Base-by-base conservation (phyloP, 129 eudicot species). In the Cynara cardunculus region DNA sequence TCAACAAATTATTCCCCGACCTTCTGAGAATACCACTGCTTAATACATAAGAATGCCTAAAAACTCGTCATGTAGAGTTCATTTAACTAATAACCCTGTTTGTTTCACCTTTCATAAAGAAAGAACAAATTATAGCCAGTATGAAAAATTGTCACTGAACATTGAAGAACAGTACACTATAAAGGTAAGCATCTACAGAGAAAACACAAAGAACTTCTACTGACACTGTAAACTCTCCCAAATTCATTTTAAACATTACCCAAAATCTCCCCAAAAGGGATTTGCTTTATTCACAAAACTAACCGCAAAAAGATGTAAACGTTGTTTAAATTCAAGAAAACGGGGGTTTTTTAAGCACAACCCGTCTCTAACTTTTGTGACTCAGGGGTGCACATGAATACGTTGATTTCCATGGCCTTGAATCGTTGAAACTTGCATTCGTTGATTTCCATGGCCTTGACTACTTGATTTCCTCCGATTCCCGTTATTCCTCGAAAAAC, bases 401-500 rank as follows among this genome's bases (percentile, higher is more conserved):
- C 73, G 32, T 71, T 70, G 82, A 70, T 46, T 71, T 34, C 86
- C 82, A 59, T 59, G 46, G 18, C 56, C 41, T 70, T 76, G 78
- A 35, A 69, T 13, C 24, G 49, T 35, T 64, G 84, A 73, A 73
- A 72, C 49, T 21, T 81, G 69, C 74, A 21, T 65, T 26, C 72
- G 74, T 64, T 81, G 80, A 44, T 19, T 74, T 66, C 78, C 74
- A 62, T 81, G 24, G n/a, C 35, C 26, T 65, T 64, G 74, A 73
- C 74, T 59, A 1, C 5, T 71, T 56, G 81, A 41, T 49, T 49
- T 82, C 34, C 77, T 82, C 71, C 83, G 73, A 28, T 61, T 75
- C 67, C 81, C 82, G 3, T 78, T 81, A 67, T 76, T 81, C 81
- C 75, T 69, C 77, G 77, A 80, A 10, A 61, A 31, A 62, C 75